Conservation (phyloP, 306 rosid species). For the Trifolium repens region DNA sequence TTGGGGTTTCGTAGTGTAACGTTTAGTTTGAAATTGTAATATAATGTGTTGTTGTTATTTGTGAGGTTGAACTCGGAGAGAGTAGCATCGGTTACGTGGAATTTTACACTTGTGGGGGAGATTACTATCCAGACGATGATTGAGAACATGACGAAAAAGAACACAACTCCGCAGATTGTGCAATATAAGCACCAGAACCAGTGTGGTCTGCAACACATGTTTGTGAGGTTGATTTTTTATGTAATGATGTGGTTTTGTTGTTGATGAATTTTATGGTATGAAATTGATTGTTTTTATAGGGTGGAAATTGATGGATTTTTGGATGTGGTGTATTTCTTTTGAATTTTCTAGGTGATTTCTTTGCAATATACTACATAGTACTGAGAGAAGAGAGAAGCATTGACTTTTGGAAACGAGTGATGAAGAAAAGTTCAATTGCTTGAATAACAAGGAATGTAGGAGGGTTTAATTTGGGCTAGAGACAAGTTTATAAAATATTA, state of each 20-base stretch:
- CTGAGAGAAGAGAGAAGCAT: not conserved
- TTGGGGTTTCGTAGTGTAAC: constrained; percentile 43
- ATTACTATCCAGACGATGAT: constrained; percentile 16
- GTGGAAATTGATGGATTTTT: not conserved
- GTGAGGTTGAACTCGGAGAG: constrained; percentile 48
- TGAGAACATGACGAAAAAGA: not conserved
- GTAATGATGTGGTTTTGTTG: not conserved
- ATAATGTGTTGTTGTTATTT: constrained; percentile 33
- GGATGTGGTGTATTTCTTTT: not conserved
- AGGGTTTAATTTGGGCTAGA: not conserved
- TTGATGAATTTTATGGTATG: not conserved
- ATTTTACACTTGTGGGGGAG: constrained; percentile 37
- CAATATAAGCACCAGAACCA: not conserved
- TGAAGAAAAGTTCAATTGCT: not conserved
- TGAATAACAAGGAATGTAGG: not conserved
- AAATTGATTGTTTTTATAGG: not conserved
- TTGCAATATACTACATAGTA: not conserved
- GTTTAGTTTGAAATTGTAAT: constrained; percentile 40
- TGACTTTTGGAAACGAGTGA: constrained; percentile 16
- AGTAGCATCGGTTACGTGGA: constrained; percentile 38
- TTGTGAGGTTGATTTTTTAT: not conserved
- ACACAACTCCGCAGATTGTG: not conserved
- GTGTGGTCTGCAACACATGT: not conserved
- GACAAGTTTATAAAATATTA: too few relatives aligned
- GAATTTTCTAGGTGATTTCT: constrained; percentile 14